Percentiles rank a stretch among this genome's conserved stretches.
Evolutionary conservation across 495 filamentous ascomycete species (phyloP).

Genomic region (Penicilliopsis zonata): DNA sequence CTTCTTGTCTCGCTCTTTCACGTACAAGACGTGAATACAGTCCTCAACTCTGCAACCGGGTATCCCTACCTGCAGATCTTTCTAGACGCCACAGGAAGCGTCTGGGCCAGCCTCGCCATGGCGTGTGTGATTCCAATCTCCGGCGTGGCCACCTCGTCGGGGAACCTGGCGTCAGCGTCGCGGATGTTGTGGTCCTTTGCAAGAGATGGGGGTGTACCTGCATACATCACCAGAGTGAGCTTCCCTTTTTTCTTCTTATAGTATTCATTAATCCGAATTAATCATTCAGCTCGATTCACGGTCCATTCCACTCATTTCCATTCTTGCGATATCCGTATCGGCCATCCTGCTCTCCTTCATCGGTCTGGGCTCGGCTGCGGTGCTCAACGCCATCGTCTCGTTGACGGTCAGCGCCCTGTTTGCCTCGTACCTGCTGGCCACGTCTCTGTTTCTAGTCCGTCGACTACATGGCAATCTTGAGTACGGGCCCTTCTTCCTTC

Average conservation of each 20-base stretch:
- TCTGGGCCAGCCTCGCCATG: slow-evolving; percentile 12
- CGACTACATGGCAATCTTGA: slow-evolving; percentile 16
- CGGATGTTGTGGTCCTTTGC: slow-evolving; percentile 32
- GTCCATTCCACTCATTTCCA: slow-evolving; percentile 20
- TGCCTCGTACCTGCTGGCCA: slow-evolving; percentile 21
- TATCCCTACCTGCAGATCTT: slow-evolving; percentile 21
- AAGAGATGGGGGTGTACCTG: slow-evolving; percentile 45
- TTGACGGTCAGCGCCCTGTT: slow-evolving; percentile 28
- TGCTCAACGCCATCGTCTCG: slow-evolving; percentile 42
- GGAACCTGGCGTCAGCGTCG: slow-evolving; percentile 22
- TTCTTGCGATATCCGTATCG: slow-evolving; percentile 29
- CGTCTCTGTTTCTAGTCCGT: background rate
- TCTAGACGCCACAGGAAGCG: slow-evolving; percentile 9
- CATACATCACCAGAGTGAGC: slow-evolving; percentile 33
- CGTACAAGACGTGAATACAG: slow-evolving; percentile 25
- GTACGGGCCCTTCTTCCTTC: slow-evolving; percentile 24
- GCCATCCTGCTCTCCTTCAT: slow-evolving; percentile 38
- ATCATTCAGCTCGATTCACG: no score
- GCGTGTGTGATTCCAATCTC: slow-evolving; percentile 19
- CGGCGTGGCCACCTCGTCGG: slow-evolving; percentile 17
- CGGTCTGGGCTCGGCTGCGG: slow-evolving; percentile 44
- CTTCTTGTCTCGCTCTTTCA: slow-evolving; percentile 29
- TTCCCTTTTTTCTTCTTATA: slow-evolving; percentile 26
- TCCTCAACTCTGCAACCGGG: slow-evolving; percentile 14
- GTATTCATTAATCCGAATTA: no score